Base-by-base conservation (phyloP, 371 early-diverging fungal species). In the Chytridium lagenaria region DNA sequence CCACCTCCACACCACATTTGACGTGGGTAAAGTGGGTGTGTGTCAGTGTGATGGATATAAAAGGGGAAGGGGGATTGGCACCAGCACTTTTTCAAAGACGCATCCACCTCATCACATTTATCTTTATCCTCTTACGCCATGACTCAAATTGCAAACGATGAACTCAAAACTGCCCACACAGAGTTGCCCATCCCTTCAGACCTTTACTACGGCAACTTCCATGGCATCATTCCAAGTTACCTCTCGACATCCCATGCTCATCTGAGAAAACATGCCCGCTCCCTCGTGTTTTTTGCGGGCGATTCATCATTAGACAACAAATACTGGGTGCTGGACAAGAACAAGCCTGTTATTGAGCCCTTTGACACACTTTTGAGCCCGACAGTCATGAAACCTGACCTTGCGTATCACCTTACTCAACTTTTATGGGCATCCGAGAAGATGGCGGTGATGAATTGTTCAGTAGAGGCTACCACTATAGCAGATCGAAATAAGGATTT, bases 381-480 rank as follows among this genome's bases (percentile, higher is more conserved):
- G 7, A 7, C 44, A 44, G 44, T 15, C n/a, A 52, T 52, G 55
- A 52, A n/a, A 23, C 55, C 55, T 5, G 55, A 52, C 26, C 26
- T 52, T 10, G 26, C 55, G n/a, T 52, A n/a, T 26, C 55, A 52
- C 26, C 12, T 52, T 5, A 52, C 55, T 5, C 5, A 52, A 5
- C 55, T 52, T 10, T 26, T 52, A 22, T 52, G 12, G n/a, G n/a
- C 12, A 10, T 44, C 44, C 12, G 5, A 12, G 5, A 10, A 26
- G 55, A 52, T 52, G 7, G 71, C 52, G 12, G n/a, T 36, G 49
- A 30, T 74, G n/a, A 74, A 74, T 36, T 36, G 55, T 5, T 73
- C 74, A 5, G 72, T 74, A 22, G 74, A 74, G 65, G 74, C 71
- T 36, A 50, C 72, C 3, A 74, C 74, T 16, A 36, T 74, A 15